Base-by-base conservation (phyloP, 202 grass and related monocot genomes). In the Schoenoplectus triqueter region DNA sequence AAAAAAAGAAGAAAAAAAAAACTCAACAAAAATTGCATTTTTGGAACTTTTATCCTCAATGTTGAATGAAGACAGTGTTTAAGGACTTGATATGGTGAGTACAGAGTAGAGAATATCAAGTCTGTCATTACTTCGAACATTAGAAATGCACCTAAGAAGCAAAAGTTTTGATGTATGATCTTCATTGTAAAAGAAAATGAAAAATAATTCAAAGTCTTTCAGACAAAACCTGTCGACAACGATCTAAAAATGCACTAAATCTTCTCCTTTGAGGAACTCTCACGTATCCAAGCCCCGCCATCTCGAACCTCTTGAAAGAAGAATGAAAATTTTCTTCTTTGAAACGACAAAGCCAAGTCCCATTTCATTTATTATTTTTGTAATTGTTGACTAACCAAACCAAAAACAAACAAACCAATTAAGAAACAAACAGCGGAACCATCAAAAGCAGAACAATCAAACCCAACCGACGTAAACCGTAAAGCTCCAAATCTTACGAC, bases 371-470 rank as follows among this genome's bases (percentile, higher is more conserved):
- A 2, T 44, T 52, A 0, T n/a, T 83, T 83, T 83, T 70, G 66
- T 83, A n/a, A 83, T 83, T 17, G 48, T 61, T 73, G 31, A 73
- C 42, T 47, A 69, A 48, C 47, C 14, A 20, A 83, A 87, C 22
- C 18, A 54, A 68, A 87, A 80, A 59, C 62, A 5, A 80, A 64
- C 48, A 40, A 77, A 75, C 57, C 0, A 74, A 63, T 68, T 0
- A 83, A 87, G 41, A 11, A 83, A 83, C 57, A 19, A 57, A 76
- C 57, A 13, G 48, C 67, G 67, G 15, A 14, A 10, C 13, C 61
- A 75, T 71, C 47, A 42, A 87, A 83, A 66, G 42, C 10, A 49
- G 54, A 2, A 87, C 42, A 48, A 86, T 63, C 61, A 47, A 86
- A 68, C 41, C 73, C 60, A 64, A 79, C 71, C 6, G 22, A 59